phyloP scores from a whole-genome alignment of 371 early-diverging fungal species.

The Dinochytrium kinnereticum region DNA sequence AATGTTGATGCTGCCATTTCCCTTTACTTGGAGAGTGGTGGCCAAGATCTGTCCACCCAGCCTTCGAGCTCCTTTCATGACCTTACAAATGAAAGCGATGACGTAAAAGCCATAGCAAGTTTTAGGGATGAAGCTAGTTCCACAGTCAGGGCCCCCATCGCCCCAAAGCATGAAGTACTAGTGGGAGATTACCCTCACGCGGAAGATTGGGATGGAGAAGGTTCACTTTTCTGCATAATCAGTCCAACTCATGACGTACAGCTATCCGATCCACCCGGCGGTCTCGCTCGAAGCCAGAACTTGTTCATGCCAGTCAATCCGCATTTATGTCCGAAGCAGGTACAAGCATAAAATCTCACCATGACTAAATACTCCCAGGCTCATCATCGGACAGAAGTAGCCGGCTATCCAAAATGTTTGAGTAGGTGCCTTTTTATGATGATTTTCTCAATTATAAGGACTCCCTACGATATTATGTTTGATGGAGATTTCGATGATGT shows the following conservation, averaged over 20 bases:
- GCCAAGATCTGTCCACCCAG: constrained; percentile 44
- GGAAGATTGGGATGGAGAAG: constrained; percentile 7
- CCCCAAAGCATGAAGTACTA: constrained; percentile 75
- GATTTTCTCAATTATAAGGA: constrained; percentile 26
- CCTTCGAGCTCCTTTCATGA: too few relatives aligned
- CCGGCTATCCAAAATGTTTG: constrained; percentile 74
- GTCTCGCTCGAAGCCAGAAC: not conserved
- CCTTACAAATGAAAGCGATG: not conserved
- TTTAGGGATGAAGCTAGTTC: constrained; percentile 57
- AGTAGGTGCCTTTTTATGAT: constrained; percentile 21
- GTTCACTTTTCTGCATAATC: not conserved
- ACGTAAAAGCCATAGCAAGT: not conserved
- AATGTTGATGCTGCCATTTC: constrained; percentile 66
- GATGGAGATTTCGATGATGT: constrained; percentile 75
- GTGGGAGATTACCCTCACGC: constrained; percentile 47
- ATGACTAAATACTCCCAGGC: constrained; percentile 1
- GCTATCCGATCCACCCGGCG: not conserved
- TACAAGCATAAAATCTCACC: not conserved
- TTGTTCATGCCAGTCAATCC: not conserved
- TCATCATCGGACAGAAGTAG: not conserved
- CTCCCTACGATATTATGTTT: constrained; percentile 89
- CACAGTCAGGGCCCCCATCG: constrained; percentile 77
- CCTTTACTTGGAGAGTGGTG: constrained; percentile 69
- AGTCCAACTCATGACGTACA: not conserved
- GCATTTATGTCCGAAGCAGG: not conserved